Conservation (phyloP, 1,284 basidiomycete genomes). For the Cutaneotrichosporon sp. region DNA sequence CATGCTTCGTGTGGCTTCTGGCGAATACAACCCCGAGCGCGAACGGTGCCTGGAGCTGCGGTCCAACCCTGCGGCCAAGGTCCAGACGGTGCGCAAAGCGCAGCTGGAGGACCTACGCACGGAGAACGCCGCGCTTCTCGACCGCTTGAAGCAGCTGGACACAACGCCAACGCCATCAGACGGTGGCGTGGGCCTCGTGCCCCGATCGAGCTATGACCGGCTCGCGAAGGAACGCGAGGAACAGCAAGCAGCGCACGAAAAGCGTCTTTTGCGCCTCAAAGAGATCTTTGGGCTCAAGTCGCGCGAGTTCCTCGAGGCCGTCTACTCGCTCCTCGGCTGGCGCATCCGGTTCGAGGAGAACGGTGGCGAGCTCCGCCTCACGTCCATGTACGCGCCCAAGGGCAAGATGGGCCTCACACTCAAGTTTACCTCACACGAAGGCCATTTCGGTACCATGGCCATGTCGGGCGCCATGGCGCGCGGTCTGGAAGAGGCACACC, state of each 20-base stretch:
- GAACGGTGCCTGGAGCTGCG: slow-evolving; percentile 51
- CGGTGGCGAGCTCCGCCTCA: slow-evolving; percentile 53
- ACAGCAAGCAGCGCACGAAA: slow-evolving; percentile 51
- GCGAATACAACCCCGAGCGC: slow-evolving; percentile 51
- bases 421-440: slow-evolving; percentile 48
- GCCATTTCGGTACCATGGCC: slow-evolving; percentile 52
- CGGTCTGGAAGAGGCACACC: slow-evolving; percentile 48
- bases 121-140: slow-evolving; percentile 52
- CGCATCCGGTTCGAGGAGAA: slow-evolving; percentile 54
- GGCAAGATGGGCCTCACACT: slow-evolving; percentile 51
- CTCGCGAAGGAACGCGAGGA: slow-evolving; percentile 47
- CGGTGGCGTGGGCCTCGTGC: slow-evolving; percentile 39
- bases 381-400: slow-evolving; percentile 53
- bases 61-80: slow-evolving; percentile 50
- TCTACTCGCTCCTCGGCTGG: slow-evolving; percentile 55
- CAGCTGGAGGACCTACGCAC: slow-evolving; percentile 50
- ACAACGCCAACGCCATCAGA: background rate
- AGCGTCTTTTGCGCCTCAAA: slow-evolving; percentile 51
- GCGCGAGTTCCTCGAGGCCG: slow-evolving; percentile 54
- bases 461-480: slow-evolving; percentile 48
- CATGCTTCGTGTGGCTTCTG: slow-evolving; percentile 49
- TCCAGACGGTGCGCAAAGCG: slow-evolving; percentile 50
- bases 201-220: slow-evolving; percentile 49
- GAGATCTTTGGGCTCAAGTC: slow-evolving; percentile 53
- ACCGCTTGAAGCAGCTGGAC: slow-evolving; percentile 31